phyloP scores from a whole-genome alignment of 169 alveolate genomes.

The Miamiensis avidus region DNA sequence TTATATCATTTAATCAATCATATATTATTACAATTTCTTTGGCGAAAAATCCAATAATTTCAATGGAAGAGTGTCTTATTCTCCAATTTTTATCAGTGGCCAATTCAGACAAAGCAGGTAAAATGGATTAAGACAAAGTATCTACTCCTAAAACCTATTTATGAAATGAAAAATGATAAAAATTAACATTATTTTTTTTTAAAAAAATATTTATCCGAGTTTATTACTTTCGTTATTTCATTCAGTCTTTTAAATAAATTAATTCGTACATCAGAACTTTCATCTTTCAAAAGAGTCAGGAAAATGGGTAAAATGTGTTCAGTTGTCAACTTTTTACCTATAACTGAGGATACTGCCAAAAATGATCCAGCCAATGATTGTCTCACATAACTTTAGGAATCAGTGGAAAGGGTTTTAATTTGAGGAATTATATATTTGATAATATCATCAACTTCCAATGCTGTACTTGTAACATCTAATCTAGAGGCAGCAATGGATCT shows the following conservation, averaged over 20 bases:
- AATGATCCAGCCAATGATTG: constrained; percentile 73
- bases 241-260: constrained; percentile 71
- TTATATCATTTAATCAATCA: constrained; percentile 29
- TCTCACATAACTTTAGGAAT: constrained; percentile 69
- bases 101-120: constrained; percentile 81
- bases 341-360: constrained; percentile 62
- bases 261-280: constrained; percentile 76
- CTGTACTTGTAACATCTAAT: constrained; percentile 57
- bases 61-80: constrained; percentile 73
- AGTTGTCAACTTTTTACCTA: constrained; percentile 69
- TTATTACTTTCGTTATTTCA: constrained; percentile 51
- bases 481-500: constrained; percentile 70
- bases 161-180: no score
- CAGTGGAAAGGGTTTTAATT: constrained; percentile 65
- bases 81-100: constrained; percentile 86
- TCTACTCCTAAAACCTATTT: constrained; percentile 70
- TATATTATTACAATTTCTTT: constrained; percentile 56
- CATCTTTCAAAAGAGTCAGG: constrained; percentile 73
- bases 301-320: constrained; percentile 78
- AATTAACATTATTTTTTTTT: no score
- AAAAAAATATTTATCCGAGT: no score
- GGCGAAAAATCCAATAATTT: constrained; percentile 75
- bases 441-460: constrained; percentile 64
- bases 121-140: constrained; percentile 61
- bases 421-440: constrained; percentile 62